A percentile compares a stretch with the other conserved stretches of the same genome.
Conservation (phyloP, 768 basidiomycete species). For the Terana coerulea region DNA sequence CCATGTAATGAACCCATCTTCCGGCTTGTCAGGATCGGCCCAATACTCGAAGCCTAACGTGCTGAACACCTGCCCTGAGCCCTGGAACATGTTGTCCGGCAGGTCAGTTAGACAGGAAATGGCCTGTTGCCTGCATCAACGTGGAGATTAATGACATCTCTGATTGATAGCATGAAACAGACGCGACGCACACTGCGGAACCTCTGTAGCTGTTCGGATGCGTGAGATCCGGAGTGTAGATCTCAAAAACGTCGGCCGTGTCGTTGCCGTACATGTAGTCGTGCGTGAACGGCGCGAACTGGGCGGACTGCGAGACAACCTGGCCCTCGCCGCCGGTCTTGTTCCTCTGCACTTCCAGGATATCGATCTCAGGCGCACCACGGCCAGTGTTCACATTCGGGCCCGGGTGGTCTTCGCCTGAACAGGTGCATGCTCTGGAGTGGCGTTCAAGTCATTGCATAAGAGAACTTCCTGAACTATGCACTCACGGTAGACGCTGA, state of each 20-base stretch:
- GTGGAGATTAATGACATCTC: background rate
- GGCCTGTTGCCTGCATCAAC: slow-evolving; percentile 39
- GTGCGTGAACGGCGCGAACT: slow-evolving; percentile 60
- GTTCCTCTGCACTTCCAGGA: slow-evolving; percentile 73
- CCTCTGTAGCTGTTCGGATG: slow-evolving; percentile 40
- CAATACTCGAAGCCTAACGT: slow-evolving; percentile 77
- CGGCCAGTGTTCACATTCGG: slow-evolving; percentile 52
- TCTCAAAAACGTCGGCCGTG: slow-evolving; percentile 29
- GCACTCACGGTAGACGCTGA: slow-evolving; percentile 64
- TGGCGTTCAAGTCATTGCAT: background rate
- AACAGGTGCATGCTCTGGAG: slow-evolving; percentile 69
- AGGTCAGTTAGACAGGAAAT: slow-evolving; percentile 43
- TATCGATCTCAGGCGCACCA: slow-evolving; percentile 79
- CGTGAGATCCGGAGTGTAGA: slow-evolving; percentile 33
- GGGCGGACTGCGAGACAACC: slow-evolving; percentile 70
- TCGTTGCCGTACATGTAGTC: slow-evolving; percentile 39
- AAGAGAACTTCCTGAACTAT: background rate
- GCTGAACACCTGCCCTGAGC: slow-evolving; percentile 47
- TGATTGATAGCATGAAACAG: too few species aligned
- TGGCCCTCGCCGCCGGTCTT: slow-evolving; percentile 43
- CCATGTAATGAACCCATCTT: slow-evolving; percentile 74
- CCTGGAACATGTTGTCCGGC: slow-evolving; percentile 54
- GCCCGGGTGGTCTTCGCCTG: slow-evolving; percentile 74
- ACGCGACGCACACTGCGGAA: slow-evolving; percentile 39
- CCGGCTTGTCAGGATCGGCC: slow-evolving; percentile 50